Evolutionary conservation across 805 yeast species (phyloP).

Genomic region (Teunomyces tritomae): DNA sequence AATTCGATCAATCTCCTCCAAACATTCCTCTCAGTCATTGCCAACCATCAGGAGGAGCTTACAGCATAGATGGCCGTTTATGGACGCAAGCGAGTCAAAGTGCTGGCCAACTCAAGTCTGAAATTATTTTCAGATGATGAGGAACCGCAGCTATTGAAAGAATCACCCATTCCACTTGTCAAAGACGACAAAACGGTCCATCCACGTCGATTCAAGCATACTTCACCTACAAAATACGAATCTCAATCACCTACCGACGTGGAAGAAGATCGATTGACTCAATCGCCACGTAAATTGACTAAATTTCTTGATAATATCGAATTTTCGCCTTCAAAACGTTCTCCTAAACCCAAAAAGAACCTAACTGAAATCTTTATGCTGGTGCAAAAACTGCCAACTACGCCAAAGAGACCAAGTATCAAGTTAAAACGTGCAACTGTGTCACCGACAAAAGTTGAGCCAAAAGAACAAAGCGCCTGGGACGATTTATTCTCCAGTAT

Average conservation of each 20-base stretch:
- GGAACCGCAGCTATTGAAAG: not conserved
- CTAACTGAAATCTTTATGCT: not conserved
- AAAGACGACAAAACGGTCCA: not conserved
- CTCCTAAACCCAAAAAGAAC: not conserved
- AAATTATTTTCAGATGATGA: not conserved
- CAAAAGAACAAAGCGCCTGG: constrained; percentile 6
- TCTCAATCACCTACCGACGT: not conserved
- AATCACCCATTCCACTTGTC: not conserved
- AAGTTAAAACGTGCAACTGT: not conserved
- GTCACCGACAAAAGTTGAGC: constrained; percentile 3
- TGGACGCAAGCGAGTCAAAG: not conserved
- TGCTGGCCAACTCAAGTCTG: not conserved
- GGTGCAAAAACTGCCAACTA: not conserved
- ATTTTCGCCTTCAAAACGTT: not conserved
- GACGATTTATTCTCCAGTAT: constrained; percentile 1
- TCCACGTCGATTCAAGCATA: not conserved
- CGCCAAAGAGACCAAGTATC: constrained; percentile 1
- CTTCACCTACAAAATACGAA: not conserved
- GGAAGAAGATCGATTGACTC: not conserved
- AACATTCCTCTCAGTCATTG: too few relatives aligned
- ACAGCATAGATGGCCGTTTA: not conserved
- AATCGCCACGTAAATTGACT: constrained; percentile 16
- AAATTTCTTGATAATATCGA: constrained; percentile 3
- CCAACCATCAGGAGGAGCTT: not conserved
- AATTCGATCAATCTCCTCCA: too few relatives aligned